These are phyloP conservation scores for Hyphopichia fennica DNA, from an alignment of 1,139 yeast genomes.

Conservation along the genomic window DNA sequence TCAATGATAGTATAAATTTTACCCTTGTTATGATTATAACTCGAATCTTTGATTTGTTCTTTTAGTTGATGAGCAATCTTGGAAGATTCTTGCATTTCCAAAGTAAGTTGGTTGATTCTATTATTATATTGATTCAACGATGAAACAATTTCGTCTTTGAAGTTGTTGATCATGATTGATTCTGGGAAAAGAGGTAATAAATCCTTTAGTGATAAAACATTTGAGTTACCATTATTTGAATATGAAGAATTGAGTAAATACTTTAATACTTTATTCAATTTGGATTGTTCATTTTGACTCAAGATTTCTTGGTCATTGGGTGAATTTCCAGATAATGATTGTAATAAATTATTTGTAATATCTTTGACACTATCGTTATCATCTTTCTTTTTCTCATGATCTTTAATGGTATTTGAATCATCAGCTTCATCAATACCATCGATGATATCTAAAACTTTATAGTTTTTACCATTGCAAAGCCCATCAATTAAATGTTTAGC, in stretches of 20 bases:
- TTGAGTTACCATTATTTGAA: slow-evolving; percentile 15
- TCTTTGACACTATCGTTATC: slow-evolving; percentile 3
- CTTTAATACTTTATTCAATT: slow-evolving; percentile 22
- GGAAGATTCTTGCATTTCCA: slow-evolving; percentile 77
- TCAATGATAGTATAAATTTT: slow-evolving; percentile 52
- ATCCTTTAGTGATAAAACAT: slow-evolving; percentile 68
- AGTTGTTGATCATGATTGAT: slow-evolving; percentile 73
- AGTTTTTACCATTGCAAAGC: slow-evolving; percentile 26
- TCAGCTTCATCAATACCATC: not conserved
- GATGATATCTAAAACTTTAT: slow-evolving; percentile 19
- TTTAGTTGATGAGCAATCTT: slow-evolving; percentile 62
- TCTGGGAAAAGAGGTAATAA: slow-evolving; percentile 84
- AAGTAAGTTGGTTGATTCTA: slow-evolving; percentile 60
- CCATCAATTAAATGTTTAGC: slow-evolving; percentile 57
- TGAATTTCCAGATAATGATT: slow-evolving; percentile 5
- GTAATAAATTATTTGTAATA: slow-evolving; percentile 9
- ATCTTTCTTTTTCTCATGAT: slow-evolving; percentile 3
- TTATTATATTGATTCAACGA: slow-evolving; percentile 74
- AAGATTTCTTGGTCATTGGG: slow-evolving; percentile 1
- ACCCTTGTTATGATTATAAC: slow-evolving; percentile 41
- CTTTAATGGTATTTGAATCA: not conserved
- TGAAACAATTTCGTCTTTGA: slow-evolving; percentile 78
- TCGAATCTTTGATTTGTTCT: slow-evolving; percentile 53
- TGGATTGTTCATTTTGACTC: slow-evolving; percentile 5
- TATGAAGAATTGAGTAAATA: slow-evolving; percentile 28